phyloP scores from a whole-genome alignment of 2,329 filamentous ascomycete species.

The Acephala macrosclerotiorum region DNA sequence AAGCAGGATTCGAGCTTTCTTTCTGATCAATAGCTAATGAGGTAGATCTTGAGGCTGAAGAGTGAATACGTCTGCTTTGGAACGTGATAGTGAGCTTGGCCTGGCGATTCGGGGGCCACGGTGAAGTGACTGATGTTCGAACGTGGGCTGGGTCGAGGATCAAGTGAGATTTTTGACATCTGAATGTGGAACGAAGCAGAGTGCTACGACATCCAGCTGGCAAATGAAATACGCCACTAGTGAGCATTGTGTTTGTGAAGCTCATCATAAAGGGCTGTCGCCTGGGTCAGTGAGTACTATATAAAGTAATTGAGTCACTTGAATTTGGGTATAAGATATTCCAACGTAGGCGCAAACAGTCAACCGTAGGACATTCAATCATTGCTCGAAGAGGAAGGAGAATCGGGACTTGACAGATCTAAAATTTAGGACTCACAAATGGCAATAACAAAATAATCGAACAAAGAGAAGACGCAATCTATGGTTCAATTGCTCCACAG shows the following conservation, averaged over 20 bases:
- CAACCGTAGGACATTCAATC: not conserved
- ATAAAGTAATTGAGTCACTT: not conserved
- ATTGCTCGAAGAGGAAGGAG: not conserved
- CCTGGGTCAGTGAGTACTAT: not conserved
- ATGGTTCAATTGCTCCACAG: not conserved
- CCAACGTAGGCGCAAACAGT: not conserved
- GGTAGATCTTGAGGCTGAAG: not conserved
- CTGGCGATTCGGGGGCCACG: not conserved
- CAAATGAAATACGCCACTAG: not conserved
- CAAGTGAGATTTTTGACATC: not conserved
- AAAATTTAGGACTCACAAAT: not conserved
- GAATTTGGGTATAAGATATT: not conserved
- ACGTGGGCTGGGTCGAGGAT: not conserved
- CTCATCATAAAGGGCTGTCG: not conserved
- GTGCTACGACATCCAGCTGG: not conserved
- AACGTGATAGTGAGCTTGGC: not conserved
- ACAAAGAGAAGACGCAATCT: not conserved
- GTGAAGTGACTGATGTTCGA: not conserved
- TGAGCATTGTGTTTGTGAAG: not conserved
- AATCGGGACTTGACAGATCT: not conserved
- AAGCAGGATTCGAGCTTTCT: not conserved
- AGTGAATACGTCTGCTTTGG: not conserved
- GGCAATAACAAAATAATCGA: not conserved
- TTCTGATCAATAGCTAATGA: not conserved
- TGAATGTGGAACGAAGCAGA: slow-evolving; percentile 1